Evolutionary conservation across 2,329 filamentous ascomycete genomes (phyloP), one percentile per base, ranked within the genome.

Genomic region (Hirsutella rhossiliensis): DNA sequence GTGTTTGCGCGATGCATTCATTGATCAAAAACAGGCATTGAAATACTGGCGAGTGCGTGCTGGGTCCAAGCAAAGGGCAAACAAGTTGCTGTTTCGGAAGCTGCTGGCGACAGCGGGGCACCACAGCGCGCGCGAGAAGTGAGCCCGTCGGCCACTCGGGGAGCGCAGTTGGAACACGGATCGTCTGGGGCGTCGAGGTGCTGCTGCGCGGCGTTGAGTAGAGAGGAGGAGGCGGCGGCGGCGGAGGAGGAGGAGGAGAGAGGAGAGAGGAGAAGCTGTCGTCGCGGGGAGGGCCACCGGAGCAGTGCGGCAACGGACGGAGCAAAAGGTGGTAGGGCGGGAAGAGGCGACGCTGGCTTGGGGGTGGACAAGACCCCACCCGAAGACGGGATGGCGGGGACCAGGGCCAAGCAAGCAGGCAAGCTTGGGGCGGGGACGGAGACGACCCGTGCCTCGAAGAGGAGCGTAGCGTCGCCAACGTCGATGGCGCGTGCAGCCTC

Each of bases 391-490:
- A 50, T 47, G 48, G 45, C 48, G 44, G 50, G 44, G 45, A 43
- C 43, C 47, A 46, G 52, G 50, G 20, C 9, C 15, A 54, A 52
- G 53, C 57, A 51, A 42, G 43, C 50, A 47, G 44, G 55, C 57
- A 57, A 56, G 60, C 56, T 51, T 56, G n/a, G 49, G 54, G 53
- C 42, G 40, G 41, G 42, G 43, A 43, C 23, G 41, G 40, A 41
- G 46, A 41, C 43, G 38, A 44, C 41, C 36, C 43, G 45, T 47
- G 40, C 37, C 44, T 45, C 17, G 45, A 42, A 36, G 18, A 36
- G 23, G 18, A 32, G 36, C 40, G 43, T 43, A 41, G 42, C 37
- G 36, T 38, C 38, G 38, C 31, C 42, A 40, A 20, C 27, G 43
- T 32, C 39, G 42, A 42, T 38, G 39, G 43, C 36, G 47, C 46